Base-by-base conservation (phyloP, 139 green algal species). In the Chlamydomonas sp. region DNA sequence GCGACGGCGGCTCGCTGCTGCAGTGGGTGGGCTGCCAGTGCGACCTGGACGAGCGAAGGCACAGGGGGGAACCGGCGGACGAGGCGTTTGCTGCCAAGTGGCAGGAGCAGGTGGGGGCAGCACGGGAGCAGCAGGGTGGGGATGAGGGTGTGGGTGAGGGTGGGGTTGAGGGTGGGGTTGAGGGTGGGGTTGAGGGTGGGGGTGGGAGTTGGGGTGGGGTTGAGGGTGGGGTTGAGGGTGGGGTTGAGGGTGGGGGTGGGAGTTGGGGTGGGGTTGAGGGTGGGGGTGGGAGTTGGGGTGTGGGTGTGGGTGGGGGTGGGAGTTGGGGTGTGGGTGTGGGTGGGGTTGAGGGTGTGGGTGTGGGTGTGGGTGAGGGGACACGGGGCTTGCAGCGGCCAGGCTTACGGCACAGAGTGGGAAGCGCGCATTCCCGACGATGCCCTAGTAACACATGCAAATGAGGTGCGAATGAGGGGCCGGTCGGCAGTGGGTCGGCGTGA, bases 1-100 rank as follows among this genome's bases (percentile, higher is more conserved):
- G 92, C 67, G 90, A 91, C 78, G 95, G 93, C 18, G 49, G 7
- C 63, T 61, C 77, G 68, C 58, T 88, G 69, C 63, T 73, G 20
- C 82, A 85, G 58, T 76, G 77, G 14, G 83, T 89, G 71, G 80
- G 78, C 20, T 61, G 88, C 18, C 85, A 89, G 69, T 84, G 68
- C 17, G 89, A 92, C 59, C 61, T 90, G 8, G 85, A 90, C 72
- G 89, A 92, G 63, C 77, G 71, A 63, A 67, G 61, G 63, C 69
- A 78, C 14, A 69, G 81, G 0, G 78, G 85, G 15, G 88, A 88
- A 61, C 17, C 49, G 1, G 81, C 79, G 20, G 89, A 90, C 58
- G 84, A 92, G 12, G 9, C 68, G 5, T 92, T 89, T 60, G 18
- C n/a, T 14, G 17, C 74, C 9, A 77, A 69, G 1, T 92, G 89